A percentile compares a stretch with the other conserved stretches of the same genome.
phyloP scores from a whole-genome alignment of 768 basidiomycete species.

The Termitomyces sp. region DNA sequence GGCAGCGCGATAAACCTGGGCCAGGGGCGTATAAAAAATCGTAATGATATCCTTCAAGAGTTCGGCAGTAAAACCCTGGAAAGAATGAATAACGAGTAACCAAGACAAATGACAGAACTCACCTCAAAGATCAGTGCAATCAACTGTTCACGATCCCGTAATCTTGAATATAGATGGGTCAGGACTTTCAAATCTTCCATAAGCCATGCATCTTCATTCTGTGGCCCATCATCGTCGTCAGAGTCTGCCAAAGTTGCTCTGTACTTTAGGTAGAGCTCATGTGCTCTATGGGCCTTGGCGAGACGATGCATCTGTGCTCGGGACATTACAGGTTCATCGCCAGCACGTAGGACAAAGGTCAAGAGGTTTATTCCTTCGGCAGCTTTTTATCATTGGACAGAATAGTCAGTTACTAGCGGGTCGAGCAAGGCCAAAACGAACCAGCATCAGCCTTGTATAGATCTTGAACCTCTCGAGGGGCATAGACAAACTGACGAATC shows the following conservation, averaged over 20 bases:
- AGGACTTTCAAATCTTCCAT: conserved; percentile 87
- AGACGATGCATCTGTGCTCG: conserved; percentile 80
- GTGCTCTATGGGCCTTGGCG: conserved; percentile 71
- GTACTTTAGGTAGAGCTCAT: conserved; percentile 64
- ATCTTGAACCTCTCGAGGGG: conserved; percentile 83
- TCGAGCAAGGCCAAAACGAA: conserved; percentile 27
- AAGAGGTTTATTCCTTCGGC: conserved; percentile 72
- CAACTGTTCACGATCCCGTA: conserved; percentile 87
- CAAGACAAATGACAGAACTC: neutral
- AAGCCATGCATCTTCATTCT: conserved; percentile 94
- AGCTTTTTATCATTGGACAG: conserved; percentile 28
- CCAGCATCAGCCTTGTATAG: conserved; percentile 78
- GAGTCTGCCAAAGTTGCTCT: conserved; percentile 67
- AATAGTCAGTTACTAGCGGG: neutral
- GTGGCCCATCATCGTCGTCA: conserved; percentile 90
- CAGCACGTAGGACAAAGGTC: conserved; percentile 72
- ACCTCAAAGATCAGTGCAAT: conserved; percentile 96
- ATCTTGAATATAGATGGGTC: conserved; percentile 67
- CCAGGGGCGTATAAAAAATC: conserved; percentile 95
- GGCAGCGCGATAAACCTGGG: conserved; percentile 95
- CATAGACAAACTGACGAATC: conserved; percentile 79
- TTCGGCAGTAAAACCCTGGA: conserved; percentile 89
- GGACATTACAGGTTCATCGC: conserved; percentile 69
- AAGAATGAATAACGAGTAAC: neutral
- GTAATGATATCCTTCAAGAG: conserved; percentile 97